phyloP scores from a whole-genome alignment of 768 basidiomycete species.

The Gloeostereum incarnatum region DNA sequence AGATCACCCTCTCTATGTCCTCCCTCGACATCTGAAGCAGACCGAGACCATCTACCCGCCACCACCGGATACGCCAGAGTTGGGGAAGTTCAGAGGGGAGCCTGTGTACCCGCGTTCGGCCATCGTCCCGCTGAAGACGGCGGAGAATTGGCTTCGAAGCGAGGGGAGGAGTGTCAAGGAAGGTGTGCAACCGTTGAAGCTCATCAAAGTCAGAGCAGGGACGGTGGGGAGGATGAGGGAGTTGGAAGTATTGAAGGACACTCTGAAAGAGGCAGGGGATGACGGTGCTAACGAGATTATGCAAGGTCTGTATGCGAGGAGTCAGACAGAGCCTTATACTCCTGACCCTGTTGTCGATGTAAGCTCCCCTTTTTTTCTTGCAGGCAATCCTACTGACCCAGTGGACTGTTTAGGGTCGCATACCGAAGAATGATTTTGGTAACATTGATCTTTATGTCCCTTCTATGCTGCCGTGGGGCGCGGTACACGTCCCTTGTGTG shows the following conservation, averaged over 20 bases:
- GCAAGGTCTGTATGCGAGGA: slow-evolving; percentile 82
- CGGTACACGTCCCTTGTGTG: slow-evolving; percentile 86
- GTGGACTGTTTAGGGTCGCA: slow-evolving; percentile 53
- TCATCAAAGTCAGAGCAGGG: slow-evolving; percentile 75
- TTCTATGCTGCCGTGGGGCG: slow-evolving; percentile 88
- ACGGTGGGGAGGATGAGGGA: slow-evolving; percentile 76
- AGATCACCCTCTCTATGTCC: slow-evolving; percentile 84
- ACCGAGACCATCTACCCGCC: slow-evolving; percentile 80
- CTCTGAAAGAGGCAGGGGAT: slow-evolving; percentile 29
- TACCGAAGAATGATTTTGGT: slow-evolving; percentile 94
- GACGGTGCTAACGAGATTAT: slow-evolving; percentile 39
- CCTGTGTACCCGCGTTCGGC: slow-evolving; percentile 81
- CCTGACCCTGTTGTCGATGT: slow-evolving; percentile 83
- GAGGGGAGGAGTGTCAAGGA: slow-evolving; percentile 64
- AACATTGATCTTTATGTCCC: slow-evolving; percentile 95
- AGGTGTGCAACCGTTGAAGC: slow-evolving; percentile 82
- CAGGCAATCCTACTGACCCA: neutral
- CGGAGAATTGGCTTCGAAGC: slow-evolving; percentile 90
- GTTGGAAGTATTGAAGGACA: slow-evolving; percentile 36
- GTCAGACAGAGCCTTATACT: slow-evolving; percentile 75
- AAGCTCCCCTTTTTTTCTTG: slow-evolving; percentile 19
- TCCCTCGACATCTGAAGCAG: slow-evolving; percentile 80
- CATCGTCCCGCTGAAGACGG: slow-evolving; percentile 80
- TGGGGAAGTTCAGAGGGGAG: slow-evolving; percentile 91
- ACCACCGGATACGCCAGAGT: slow-evolving; percentile 48